Evolutionary conservation across 2,329 filamentous ascomycete species (phyloP), one percentile per base, ranked within the genome.

Genomic region (Monilinia laxa): DNA sequence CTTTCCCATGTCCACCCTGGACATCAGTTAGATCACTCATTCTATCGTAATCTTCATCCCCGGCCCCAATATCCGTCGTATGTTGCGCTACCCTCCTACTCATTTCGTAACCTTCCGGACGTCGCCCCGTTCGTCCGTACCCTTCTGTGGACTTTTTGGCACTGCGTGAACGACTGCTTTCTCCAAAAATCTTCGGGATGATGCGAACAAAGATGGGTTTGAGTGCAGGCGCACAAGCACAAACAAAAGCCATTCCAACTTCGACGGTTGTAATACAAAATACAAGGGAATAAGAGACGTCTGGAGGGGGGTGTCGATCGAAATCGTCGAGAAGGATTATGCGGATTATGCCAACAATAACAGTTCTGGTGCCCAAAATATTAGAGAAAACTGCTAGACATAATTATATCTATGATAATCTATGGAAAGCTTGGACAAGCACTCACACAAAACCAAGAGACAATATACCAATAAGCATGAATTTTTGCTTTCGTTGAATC

Each of bases 201-300:
- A 64, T 20, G 40, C 53, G 62, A 9, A 67, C 25, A 31, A 67
- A n/a, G 45, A 67, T 47, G 14, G 67, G 64, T 38, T 66, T 66
- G 14, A 68, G 31, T 23, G 59, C 53, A 3, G 67, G 67, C 12
- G 67, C 67, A 16, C 64, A 68, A 2, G 67, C 67, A 9, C 64
- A 65, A 12, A 68, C 59, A 23, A 68, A 68, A 25, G 67, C 49
- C 9, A 68, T 18, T 12, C 67, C 67, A 2, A 67, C 38, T 67
- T 68, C 67, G 12, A 68, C 53, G 18, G 57, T 68, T 12, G 67
- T 54, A 10, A 63, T 53, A 18, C 56, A 63, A 25, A 67, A 68
- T 7, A 68, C 35, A n/a, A 67, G 25, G 11, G 64, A 31, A 35
- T 68, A 62, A 4, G 31, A 28, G n/a, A n/a, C 4, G 16, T 62